Evolutionary conservation across 352 stramenopile species (phyloP).

Genomic region (Thalassiosira ordinaria): DNA sequence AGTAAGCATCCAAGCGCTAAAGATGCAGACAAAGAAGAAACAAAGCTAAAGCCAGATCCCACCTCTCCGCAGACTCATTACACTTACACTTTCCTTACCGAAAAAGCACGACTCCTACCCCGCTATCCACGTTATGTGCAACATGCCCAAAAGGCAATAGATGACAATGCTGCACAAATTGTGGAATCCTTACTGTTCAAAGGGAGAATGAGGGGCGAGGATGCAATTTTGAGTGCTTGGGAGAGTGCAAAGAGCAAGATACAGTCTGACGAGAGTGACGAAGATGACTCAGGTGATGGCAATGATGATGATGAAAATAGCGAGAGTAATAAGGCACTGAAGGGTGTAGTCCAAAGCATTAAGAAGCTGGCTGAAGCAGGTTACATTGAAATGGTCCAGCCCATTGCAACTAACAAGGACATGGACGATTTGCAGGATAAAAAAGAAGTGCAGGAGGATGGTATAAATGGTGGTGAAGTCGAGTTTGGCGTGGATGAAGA

Average conservation of each 20-base stretch:
- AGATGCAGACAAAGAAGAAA: not conserved
- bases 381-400: conserved; percentile 61
- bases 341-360: conserved; percentile 59
- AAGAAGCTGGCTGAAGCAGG: conserved; percentile 56
- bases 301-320: conserved; percentile 24
- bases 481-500: conserved; percentile 54
- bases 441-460: conserved; percentile 26
- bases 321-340: conserved; percentile 33
- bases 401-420: conserved; percentile 44
- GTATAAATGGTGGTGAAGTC: conserved; percentile 45
- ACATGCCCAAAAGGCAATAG: conserved; percentile 58
- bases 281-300: conserved; percentile 8
- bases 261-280: no score
- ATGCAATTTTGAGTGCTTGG: conserved; percentile 59
- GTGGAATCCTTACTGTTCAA: conserved; percentile 69
- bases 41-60: conserved; percentile 26
- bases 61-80: conserved; percentile 36
- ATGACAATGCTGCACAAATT: conserved; percentile 64
- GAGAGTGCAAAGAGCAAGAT: conserved; percentile 29
- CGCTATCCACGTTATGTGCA: conserved; percentile 74
- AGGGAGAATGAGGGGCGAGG: conserved; percentile 66
- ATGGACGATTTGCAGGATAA: conserved; percentile 32
- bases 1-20: conserved; percentile 8
- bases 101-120: conserved; percentile 61
- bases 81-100: conserved; percentile 63